Base-by-base conservation (phyloP, 306 rosid genomes). In the Castanea sativa region DNA sequence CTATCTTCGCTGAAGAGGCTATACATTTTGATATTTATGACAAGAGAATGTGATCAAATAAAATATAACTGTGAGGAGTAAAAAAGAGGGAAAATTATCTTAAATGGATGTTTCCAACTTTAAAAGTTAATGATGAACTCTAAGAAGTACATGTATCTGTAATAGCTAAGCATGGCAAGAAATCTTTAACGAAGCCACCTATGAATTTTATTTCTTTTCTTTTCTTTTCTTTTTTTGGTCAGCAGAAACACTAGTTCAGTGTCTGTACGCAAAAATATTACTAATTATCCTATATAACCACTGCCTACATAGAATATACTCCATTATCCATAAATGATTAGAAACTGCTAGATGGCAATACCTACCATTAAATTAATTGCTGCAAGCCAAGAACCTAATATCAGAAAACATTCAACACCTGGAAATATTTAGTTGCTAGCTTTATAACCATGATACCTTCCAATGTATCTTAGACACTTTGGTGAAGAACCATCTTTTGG, bases 381-480 rank as follows among this genome's bases (percentile, higher is more conserved):
- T 20, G 21, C 16, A 67, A 67, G 52, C 52, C 6, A 7, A 14
- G 15, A 35, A 67, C 52, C 72, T 33, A 64, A 67, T 19, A 8
- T 19, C 27, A 67, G 72, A 67, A 67, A 67, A 67, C 5, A 4
- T 67, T 33, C 52, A 67, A 67, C 73, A 49, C 29, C 29, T 58
- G 19, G 69, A 49, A 18, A 27, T 63, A 60, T 29, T n/a, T 56
- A 29, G 55, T 78, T 35, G 74, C 67, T 15, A 69, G 51, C 71
- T 27, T 20, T 41, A 15, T 70, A 72, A 73, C 51, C 43, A 38
- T 4, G 8, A 55, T 84, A 95, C 99, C 99, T 95, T 86, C 99
- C 99, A 76, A 95, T 89, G 71, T 95, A 95, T 93, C 99, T 88
- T 74, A 95, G 89, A 60, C 98, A 95, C 89, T 95, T 95, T 9